A percentile compares a stretch with the other conserved stretches of the same genome.
phyloP scores from a whole-genome alignment of 73 alveolate species.

The Uronychia binucleata region DNA sequence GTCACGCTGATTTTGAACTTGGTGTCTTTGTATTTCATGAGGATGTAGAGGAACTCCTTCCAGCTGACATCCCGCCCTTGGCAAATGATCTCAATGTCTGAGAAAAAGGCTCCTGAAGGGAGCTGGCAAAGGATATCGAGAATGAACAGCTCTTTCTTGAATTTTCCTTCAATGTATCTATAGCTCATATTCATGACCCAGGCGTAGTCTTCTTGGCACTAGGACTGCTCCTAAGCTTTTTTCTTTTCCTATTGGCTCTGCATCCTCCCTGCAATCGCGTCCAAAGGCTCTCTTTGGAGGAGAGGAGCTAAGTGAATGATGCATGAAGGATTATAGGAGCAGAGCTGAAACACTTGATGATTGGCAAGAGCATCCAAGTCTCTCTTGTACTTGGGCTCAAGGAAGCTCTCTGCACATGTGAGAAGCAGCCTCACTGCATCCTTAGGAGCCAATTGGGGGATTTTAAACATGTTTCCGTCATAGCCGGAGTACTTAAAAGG shows the following conservation, averaged over 20 bases:
- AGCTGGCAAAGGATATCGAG: conserved; percentile 37
- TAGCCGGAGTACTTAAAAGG: background rate
- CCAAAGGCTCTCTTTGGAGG: conserved; percentile 12
- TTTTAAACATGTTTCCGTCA: conserved; percentile 9
- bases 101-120: conserved; percentile 47
- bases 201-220: conserved; percentile 32
- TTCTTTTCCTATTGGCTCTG: conserved; percentile 16
- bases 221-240: background rate
- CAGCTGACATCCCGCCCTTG: conserved; percentile 13
- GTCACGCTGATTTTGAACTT: background rate
- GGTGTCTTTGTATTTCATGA: conserved; percentile 15
- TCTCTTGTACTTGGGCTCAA: background rate
- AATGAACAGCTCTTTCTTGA: conserved; percentile 22
- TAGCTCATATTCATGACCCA: conserved; percentile 51
- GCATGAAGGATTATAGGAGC: conserved; percentile 50
- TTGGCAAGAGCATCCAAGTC: conserved; percentile 11
- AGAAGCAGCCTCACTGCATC: conserved; percentile 49
- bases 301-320: conserved; percentile 38
- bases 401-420: conserved; percentile 19
- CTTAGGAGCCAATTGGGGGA: conserved; percentile 7
- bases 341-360: conserved; percentile 35
- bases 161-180: conserved; percentile 16
- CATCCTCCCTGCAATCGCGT: conserved; percentile 28
- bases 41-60: conserved; percentile 36
- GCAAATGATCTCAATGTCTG: conserved; percentile 51